Conservation (phyloP, 2,329 filamentous ascomycete genomes). For the Pseudogymnoascus sp. region DNA sequence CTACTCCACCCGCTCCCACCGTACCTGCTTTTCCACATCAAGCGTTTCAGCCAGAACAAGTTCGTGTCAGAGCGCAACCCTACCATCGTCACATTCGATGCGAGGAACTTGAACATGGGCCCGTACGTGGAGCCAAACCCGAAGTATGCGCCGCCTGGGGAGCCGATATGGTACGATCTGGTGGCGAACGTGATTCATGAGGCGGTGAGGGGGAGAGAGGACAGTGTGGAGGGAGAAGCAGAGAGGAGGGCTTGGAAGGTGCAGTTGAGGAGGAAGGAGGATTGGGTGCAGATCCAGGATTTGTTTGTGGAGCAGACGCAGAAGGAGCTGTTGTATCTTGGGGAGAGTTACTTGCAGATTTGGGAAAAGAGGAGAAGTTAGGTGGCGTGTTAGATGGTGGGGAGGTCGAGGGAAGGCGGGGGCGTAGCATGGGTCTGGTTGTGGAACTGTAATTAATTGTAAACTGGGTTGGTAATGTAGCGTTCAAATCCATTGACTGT, state of each 20-base stretch:
- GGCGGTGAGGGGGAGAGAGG: conserved; percentile 67
- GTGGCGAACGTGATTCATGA: conserved; percentile 91
- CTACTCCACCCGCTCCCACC: conserved; percentile 85
- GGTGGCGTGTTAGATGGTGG: conserved; percentile 14
- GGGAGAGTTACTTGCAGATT: conserved; percentile 91
- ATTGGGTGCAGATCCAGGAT: conserved; percentile 93
- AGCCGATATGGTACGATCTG: conserved; percentile 90
- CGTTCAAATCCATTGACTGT: conserved; percentile 8
- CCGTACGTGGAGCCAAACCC: conserved; percentile 90
- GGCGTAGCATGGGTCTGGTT: not conserved
- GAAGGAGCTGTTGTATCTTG: conserved; percentile 81
- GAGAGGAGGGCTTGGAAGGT: conserved; percentile 92
- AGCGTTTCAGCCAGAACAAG: conserved; percentile 94
- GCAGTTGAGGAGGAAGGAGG: conserved; percentile 69
- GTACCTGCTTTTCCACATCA: conserved; percentile 88
- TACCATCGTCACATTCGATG: conserved; percentile 94
- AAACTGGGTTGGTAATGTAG: not conserved
- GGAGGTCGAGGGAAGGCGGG: conserved; percentile 8
- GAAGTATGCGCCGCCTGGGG: conserved; percentile 56
- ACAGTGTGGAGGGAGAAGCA: conserved; percentile 77
- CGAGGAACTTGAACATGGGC: conserved; percentile 73
- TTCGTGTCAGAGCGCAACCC: conserved; percentile 95
- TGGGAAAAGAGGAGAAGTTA: conserved; percentile 71
- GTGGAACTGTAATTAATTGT: not conserved
- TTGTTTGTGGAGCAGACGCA: conserved; percentile 85